Conservation (phyloP, 768 basidiomycete species). For the Hemileccinum rubropunctum region DNA sequence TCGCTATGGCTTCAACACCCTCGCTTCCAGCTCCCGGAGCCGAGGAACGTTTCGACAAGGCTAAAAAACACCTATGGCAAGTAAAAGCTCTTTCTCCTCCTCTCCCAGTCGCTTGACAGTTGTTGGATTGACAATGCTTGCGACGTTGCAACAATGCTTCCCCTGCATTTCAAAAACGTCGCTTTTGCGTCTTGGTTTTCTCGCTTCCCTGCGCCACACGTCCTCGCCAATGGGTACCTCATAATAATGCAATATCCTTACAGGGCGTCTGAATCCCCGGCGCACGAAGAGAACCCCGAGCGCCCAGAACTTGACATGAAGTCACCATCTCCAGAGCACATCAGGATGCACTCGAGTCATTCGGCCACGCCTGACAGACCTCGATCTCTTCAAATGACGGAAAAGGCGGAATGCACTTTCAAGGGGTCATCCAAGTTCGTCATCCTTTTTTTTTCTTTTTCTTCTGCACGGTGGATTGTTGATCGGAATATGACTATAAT, state of each 20-base stretch:
- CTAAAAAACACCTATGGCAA: conserved; percentile 36
- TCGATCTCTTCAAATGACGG: conserved; percentile 19
- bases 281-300: conserved; percentile 20
- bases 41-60: conserved; percentile 36
- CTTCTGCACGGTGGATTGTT: conserved; percentile 12
- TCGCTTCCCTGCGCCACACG: conserved; percentile 28
- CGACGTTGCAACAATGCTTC: conserved; percentile 12
- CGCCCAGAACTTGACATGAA: conserved; percentile 13
- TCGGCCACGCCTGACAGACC: conserved; percentile 14
- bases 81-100: conserved; percentile 12
- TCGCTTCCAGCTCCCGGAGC: conserved; percentile 16
- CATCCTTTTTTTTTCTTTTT: conserved; percentile 8
- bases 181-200: conserved; percentile 12
- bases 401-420: conserved; percentile 21
- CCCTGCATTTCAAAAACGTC: conserved; percentile 13
- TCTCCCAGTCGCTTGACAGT: conserved; percentile 1
- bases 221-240: conserved; percentile 17
- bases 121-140: conserved; percentile 7
- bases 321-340: conserved; percentile 21
- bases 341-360: conserved; percentile 20
- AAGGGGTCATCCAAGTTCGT: conserved; percentile 27
- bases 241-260: conserved; percentile 19
- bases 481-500: conserved; percentile 24
- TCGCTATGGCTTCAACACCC: conserved; percentile 25
- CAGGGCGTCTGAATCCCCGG: conserved; percentile 33